These are phyloP conservation scores for Diaporthe eres DNA, from an alignment of 2,329 filamentous ascomycete genomes.

Conservation along the genomic window DNA sequence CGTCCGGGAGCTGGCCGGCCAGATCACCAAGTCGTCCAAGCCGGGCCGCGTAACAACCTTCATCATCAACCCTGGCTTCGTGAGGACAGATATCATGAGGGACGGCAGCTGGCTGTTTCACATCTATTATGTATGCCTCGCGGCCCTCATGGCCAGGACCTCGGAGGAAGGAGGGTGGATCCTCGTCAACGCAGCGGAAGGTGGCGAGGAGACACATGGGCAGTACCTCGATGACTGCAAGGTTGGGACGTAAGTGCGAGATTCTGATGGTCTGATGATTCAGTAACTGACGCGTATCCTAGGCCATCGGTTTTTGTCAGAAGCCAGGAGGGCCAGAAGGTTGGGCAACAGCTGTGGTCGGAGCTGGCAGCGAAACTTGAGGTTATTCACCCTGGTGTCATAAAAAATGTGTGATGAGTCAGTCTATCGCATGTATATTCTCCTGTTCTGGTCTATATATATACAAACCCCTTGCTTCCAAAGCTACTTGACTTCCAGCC, in stretches of 20 bases:
- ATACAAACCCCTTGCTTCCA: not conserved
- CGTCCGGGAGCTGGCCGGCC: conserved; percentile 48
- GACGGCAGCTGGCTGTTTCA: not conserved
- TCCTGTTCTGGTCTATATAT: not conserved
- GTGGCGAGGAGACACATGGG: conserved; percentile 51
- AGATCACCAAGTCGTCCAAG: conserved; percentile 36
- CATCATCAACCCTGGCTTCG: conserved; percentile 50
- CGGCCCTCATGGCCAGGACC: conserved; percentile 55
- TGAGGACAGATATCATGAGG: conserved; percentile 44
- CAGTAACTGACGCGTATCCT: not conserved
- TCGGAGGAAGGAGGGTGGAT: conserved; percentile 60
- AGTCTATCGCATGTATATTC: not conserved
- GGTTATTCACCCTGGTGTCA: not conserved
- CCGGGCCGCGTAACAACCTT: conserved; percentile 50
- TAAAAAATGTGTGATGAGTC: not conserved
- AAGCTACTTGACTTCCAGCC: conserved; percentile 66
- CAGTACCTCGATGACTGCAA: conserved; percentile 53
- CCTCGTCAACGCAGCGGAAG: conserved; percentile 49
- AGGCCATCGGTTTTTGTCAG: conserved; percentile 10
- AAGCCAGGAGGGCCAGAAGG: not conserved
- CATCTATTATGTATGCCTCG: conserved; percentile 26
- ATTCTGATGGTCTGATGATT: too few relatives aligned
- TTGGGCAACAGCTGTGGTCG: conserved; percentile 13
- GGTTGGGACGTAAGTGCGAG: conserved; percentile 47
- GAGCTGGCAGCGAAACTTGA: conserved; percentile 9